phyloP scores from a whole-genome alignment of 164 flowering plant species.

The Tetrastigma voinierianum region DNA sequence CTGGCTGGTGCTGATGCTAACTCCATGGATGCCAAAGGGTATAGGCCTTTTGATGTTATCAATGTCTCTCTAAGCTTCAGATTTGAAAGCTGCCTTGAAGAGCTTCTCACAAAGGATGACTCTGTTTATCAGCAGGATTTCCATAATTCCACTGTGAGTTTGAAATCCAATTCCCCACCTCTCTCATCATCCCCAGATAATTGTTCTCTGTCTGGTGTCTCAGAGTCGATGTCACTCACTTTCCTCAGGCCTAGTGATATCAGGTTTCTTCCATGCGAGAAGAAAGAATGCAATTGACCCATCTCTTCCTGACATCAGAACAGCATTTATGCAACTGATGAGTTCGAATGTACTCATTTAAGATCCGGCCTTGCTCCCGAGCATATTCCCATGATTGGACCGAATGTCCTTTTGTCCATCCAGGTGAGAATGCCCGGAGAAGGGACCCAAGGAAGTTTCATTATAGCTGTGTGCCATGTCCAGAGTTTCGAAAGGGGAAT shows the following conservation, averaged over 20 bases:
- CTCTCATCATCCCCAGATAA: slow-evolving; percentile 31
- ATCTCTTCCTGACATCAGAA: slow-evolving; percentile 62
- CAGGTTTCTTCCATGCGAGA: slow-evolving; percentile 27
- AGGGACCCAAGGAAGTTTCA: slow-evolving; percentile 63
- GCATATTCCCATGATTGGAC: slow-evolving; percentile 80
- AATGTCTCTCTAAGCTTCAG: slow-evolving; percentile 31
- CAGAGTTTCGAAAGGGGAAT: slow-evolving; percentile 58
- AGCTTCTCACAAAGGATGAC: slow-evolving; percentile 21
- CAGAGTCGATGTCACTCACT: slow-evolving; percentile 20
- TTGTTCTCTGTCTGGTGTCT: slow-evolving; percentile 25
- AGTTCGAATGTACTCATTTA: slow-evolving; percentile 69
- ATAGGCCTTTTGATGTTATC: slow-evolving; percentile 47
- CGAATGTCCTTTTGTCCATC: slow-evolving; percentile 74
- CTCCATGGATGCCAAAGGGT: slow-evolving; percentile 30
- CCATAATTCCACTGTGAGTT: slow-evolving; percentile 15
- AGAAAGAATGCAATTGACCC: slow-evolving; percentile 61
- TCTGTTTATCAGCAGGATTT: slow-evolving; percentile 14
- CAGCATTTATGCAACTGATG: slow-evolving; percentile 58
- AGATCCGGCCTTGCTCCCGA: slow-evolving; percentile 63
- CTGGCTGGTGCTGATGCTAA: slow-evolving; percentile 41
- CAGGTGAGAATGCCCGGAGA: slow-evolving; percentile 69
- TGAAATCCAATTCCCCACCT: slow-evolving; percentile 27
- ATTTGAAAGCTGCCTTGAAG: slow-evolving; percentile 26
- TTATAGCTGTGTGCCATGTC: slow-evolving; percentile 72
- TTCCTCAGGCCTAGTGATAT: slow-evolving; percentile 19